Percentiles rank a stretch among this genome's conserved stretches.
Evolutionary conservation across 345 rosid species (phyloP).

Genomic region (Sonneratia caseolaris): DNA sequence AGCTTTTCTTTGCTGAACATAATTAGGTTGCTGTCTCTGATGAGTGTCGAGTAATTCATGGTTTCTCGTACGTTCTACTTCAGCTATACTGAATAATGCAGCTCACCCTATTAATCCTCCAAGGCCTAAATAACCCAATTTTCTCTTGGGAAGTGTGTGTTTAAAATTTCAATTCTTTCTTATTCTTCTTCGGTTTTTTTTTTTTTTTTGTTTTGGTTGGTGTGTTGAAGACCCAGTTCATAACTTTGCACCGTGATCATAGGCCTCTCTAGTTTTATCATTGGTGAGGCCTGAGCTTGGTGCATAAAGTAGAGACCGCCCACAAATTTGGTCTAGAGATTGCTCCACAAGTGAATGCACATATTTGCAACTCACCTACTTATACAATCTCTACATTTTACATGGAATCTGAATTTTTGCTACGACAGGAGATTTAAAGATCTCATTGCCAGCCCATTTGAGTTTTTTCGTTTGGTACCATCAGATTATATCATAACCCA

Average conservation of each 20-base stretch:
- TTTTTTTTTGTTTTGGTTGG: too few species aligned
- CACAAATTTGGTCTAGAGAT: neutral
- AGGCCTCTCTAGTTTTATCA: slow-evolving; percentile 1
- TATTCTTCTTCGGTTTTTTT: too few species aligned
- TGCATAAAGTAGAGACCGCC: neutral
- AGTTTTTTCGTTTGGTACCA: too few species aligned
- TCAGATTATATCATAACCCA: too few species aligned
- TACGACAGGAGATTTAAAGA: too few species aligned
- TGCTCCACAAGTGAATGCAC: slow-evolving; percentile 1
- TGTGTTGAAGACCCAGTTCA: neutral
- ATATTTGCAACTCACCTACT: neutral
- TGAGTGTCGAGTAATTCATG: neutral
- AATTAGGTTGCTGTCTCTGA: neutral
- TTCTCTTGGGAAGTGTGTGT: neutral
- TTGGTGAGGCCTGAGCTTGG: neutral
- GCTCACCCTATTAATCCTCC: too few species aligned
- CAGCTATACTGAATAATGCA: neutral
- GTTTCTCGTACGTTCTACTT: neutral
- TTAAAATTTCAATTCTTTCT: neutral
- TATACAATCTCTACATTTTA: neutral
- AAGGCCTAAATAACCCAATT: too few species aligned
- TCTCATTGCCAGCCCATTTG: too few species aligned
- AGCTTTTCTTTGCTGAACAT: neutral
- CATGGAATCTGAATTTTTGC: neutral
- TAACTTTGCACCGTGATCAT: neutral